Percentiles rank a stretch among this genome's conserved stretches.
Evolutionary conservation across 2,329 filamentous ascomycete species (phyloP).

Genomic region (Cladosporium sp.): DNA sequence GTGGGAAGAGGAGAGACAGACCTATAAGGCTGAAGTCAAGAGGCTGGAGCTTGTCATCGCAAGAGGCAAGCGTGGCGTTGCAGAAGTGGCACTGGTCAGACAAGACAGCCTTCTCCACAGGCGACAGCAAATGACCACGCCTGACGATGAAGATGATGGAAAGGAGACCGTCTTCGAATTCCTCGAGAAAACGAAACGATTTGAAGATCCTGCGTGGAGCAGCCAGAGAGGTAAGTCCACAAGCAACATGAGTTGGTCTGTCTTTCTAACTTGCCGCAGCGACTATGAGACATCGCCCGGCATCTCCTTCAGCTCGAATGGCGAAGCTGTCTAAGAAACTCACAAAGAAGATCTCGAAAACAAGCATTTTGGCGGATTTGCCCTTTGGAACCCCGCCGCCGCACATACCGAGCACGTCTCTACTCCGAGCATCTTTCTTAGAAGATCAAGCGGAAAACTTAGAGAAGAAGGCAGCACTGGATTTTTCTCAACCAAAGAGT

Average conservation of each 20-base stretch:
- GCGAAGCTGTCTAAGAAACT: constrained; percentile 36
- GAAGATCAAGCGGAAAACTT: constrained; percentile 17
- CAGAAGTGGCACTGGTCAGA: constrained; percentile 38
- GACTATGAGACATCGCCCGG: constrained; percentile 20
- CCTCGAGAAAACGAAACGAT: constrained; percentile 25
- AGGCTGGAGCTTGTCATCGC: constrained; percentile 43
- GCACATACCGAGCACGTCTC: background rate
- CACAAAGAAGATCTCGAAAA: constrained; percentile 32
- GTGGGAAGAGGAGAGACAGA: constrained; percentile 32
- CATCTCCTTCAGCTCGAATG: constrained; percentile 39
- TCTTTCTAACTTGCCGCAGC: constrained; percentile 23
- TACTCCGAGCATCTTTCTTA: constrained; percentile 22
- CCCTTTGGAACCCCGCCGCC: constrained; percentile 32
- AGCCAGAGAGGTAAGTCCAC: constrained; percentile 28
- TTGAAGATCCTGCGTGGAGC: constrained; percentile 23
- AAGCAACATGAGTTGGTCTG: background rate
- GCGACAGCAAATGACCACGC: constrained; percentile 19
- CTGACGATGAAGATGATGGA: constrained; percentile 17
- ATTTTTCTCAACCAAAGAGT: background rate
- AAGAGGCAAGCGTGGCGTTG: constrained; percentile 37
- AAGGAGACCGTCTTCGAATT: constrained; percentile 33
- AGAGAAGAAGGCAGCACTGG: background rate
- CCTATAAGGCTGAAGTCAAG: constrained; percentile 40
- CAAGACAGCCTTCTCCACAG: constrained; percentile 37
- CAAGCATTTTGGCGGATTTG: constrained; percentile 27